phyloP scores from a whole-genome alignment of 345 rosid genomes.

The Eucalyptus viminalis region DNA sequence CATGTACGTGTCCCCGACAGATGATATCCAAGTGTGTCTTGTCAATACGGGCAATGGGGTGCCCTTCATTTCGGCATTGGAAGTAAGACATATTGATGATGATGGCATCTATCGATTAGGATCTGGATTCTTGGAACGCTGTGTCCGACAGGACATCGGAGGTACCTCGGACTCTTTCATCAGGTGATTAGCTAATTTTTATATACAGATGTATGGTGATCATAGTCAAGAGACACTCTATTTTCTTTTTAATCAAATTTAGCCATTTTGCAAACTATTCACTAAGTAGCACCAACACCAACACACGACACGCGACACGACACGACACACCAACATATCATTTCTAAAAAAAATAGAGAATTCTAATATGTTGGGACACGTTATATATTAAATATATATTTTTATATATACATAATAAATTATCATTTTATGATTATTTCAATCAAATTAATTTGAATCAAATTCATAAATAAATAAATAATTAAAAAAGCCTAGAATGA shows the following conservation, averaged over 20 bases:
- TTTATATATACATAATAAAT: too few species aligned
- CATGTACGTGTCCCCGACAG: constrained; percentile 4
- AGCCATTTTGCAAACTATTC: not conserved
- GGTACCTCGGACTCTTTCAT: accelerated
- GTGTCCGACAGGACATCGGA: accelerated
- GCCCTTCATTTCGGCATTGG: constrained; percentile 46
- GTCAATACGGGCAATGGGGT: constrained; percentile 32
- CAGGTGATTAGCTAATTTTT: not conserved
- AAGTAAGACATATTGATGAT: not conserved
- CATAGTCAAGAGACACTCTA: not conserved
- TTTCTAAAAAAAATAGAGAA: too few species aligned
- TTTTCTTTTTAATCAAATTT: not conserved
- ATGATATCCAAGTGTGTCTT: constrained; percentile 17
- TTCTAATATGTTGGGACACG: too few species aligned
- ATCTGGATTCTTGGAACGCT: accelerated
- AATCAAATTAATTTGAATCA: too few species aligned
- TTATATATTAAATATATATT: too few species aligned
- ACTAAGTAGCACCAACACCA: too few species aligned
- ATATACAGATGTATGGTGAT: not conserved
- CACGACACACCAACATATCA: too few species aligned
- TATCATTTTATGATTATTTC: too few species aligned
- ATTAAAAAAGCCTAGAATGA: too few species aligned
- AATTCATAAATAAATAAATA: too few species aligned
- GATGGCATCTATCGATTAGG: not conserved
- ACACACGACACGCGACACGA: too few species aligned